Evolutionary conservation across 2,329 filamentous ascomycete genomes (phyloP), one percentile per base, ranked within the genome.

Genomic region (Hymenoscyphus scutula): DNA sequence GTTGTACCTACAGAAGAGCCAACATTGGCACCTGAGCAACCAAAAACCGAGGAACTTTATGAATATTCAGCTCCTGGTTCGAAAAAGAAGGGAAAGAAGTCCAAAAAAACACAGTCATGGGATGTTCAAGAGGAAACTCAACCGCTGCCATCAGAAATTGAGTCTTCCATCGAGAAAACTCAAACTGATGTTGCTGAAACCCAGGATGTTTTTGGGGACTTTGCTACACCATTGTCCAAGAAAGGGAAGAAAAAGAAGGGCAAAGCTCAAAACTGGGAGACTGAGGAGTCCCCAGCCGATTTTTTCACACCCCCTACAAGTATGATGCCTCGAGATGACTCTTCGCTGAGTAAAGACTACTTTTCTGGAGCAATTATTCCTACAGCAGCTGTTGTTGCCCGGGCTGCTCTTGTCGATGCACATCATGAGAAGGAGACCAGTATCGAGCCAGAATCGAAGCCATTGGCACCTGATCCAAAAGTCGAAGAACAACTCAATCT

Each of bases 401-500:
- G 62, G 45, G 65, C 65, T 58, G 62, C 65, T 25, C 34, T 66
- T 27, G 34, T 68, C 29, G 58, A 54, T 11, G 51, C 37, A 15
- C 56, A 66, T 59, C 56, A 54, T 5, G 59, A 58, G 29, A 61
- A 56, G 23, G 27, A 64, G 27, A 23, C 57, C 29, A 23, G n/a
- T 19, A 23, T 23, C n/a, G 23, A 53, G 25, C 15, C 17, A 32
- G 57, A 59, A n/a, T 25, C 29, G n/a, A 32, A 53, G 13, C 29
- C 63, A 53, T 29, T 54, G 41, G 58, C 32, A n/a, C 63, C 63
- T 34, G 68, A 72, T 61, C 67, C 67, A 27, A 23, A 60, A 30
- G 64, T 69, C 37, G 62, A 70, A 59, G 65, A 71, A 48, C 71
- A 73, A 60, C 63, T 72, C 32, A 69, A 63, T 60, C 66, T 73